Conservation (phyloP, 2,329 filamentous ascomycete genomes). For the Parafenestella ontariensis region DNA sequence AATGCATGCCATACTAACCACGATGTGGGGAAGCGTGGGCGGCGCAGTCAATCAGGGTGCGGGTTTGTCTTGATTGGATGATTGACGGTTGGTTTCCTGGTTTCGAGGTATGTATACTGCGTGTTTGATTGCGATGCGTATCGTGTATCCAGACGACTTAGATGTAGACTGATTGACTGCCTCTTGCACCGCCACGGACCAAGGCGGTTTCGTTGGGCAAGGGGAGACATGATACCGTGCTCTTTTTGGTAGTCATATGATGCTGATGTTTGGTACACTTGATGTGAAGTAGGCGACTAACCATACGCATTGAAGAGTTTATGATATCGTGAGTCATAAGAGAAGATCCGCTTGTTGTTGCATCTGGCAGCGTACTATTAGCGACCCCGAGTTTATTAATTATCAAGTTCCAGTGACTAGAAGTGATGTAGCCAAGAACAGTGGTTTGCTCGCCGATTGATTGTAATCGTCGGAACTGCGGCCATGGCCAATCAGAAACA, state of each 20-base stretch:
- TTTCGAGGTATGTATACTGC: background rate
- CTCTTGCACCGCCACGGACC: background rate
- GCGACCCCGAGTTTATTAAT: background rate
- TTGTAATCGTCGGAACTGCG: background rate
- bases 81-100: constrained; percentile 1
- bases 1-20: constrained; percentile 6
- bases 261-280: background rate
- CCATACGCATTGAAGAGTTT: background rate
- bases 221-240: background rate
- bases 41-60: background rate
- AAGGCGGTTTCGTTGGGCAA: background rate
- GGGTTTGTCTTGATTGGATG: constrained; percentile 2
- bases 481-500: background rate
- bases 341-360: background rate
- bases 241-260: background rate
- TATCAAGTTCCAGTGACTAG: background rate
- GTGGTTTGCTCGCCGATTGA: background rate
- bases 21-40: constrained; percentile 10
- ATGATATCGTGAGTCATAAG: background rate
- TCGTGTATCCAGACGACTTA: background rate
- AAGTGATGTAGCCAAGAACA: background rate
- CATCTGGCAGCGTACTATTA: background rate
- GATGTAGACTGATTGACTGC: background rate
- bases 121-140: background rate
- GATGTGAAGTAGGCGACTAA: background rate